These are phyloP conservation scores for Carpinus fangiana DNA, from an alignment of 306 rosid genomes.

Conservation along the genomic window DNA sequence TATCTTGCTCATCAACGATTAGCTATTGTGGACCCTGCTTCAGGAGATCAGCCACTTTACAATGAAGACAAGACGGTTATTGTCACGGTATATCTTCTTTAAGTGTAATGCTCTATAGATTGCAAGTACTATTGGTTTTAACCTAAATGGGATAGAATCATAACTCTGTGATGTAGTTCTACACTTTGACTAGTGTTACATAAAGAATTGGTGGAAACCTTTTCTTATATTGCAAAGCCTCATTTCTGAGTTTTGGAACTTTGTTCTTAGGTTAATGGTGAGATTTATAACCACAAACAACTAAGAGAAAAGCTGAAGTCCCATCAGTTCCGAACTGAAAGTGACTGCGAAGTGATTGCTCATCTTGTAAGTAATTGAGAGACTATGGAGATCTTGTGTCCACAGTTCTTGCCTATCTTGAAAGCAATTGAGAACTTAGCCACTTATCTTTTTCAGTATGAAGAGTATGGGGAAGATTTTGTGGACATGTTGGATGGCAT, in stretches of 20 bases:
- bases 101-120: neutral
- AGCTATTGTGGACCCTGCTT: slow-evolving; percentile 90
- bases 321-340: slow-evolving; percentile 84
- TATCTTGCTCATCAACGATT: slow-evolving; percentile 94
- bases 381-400: slow-evolving; percentile 4
- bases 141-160: neutral
- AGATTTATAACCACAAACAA: slow-evolving; percentile 91
- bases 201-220: neutral
- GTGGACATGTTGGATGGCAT: slow-evolving; percentile 92
- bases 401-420: neutral
- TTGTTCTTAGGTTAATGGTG: slow-evolving; percentile 80
- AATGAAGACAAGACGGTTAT: slow-evolving; percentile 80
- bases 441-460: slow-evolving; percentile 64
- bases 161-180: neutral
- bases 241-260: slow-evolving; percentile 28
- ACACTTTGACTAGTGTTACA: neutral
- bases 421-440: slow-evolving; percentile 14
- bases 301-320: slow-evolving; percentile 61
- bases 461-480: slow-evolving; percentile 92
- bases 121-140: neutral
- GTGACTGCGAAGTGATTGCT: slow-evolving; percentile 97
- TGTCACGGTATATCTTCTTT: slow-evolving; percentile 59
- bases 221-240: neutral
- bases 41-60: slow-evolving; percentile 94
- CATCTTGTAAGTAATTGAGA: slow-evolving; percentile 79